phyloP scores from a whole-genome alignment of 1,139 yeast species.

The Blastobotrys arbuscula region DNA sequence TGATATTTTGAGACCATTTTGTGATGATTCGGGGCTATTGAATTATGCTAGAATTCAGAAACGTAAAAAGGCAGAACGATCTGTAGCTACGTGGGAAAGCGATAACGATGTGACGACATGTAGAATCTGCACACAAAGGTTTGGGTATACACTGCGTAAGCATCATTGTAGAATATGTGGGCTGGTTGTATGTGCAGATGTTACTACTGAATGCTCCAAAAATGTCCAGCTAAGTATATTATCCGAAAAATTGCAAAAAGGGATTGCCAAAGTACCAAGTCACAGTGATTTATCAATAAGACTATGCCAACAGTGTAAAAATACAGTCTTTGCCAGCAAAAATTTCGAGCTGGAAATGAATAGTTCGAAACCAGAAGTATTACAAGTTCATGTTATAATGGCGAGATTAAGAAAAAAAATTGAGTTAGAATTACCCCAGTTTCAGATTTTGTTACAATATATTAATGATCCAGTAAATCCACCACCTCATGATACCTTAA shows the following conservation, averaged over 20 bases:
- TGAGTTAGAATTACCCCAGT: slow-evolving; percentile 38
- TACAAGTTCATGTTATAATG: slow-evolving; percentile 35
- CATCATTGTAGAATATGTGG: slow-evolving; percentile 93
- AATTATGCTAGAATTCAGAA: slow-evolving; percentile 25
- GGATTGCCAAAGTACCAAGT: slow-evolving; percentile 20
- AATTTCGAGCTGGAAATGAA: slow-evolving; percentile 42
- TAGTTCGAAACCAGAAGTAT: slow-evolving; percentile 26
- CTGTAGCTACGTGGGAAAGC: slow-evolving; percentile 64
- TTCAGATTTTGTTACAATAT: slow-evolving; percentile 36
- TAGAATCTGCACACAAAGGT: slow-evolving; percentile 54
- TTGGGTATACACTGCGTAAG: slow-evolving; percentile 58
- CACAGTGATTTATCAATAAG: slow-evolving; percentile 39
- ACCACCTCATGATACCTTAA: slow-evolving; percentile 29
- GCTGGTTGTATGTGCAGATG: slow-evolving; percentile 67
- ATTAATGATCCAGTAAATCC: slow-evolving; percentile 33
- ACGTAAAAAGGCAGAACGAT: slow-evolving; percentile 42
- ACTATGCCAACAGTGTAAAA: slow-evolving; percentile 65
- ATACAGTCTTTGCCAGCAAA: slow-evolving; percentile 51
- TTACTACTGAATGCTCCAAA: slow-evolving; percentile 59
- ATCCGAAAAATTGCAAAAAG: slow-evolving; percentile 34
- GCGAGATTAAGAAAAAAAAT: slow-evolving; percentile 36
- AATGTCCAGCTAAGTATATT: slow-evolving; percentile 56
- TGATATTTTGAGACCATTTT: slow-evolving; percentile 23
- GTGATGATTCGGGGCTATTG: slow-evolving; percentile 23
- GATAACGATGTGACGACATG: slow-evolving; percentile 52